These are phyloP conservation scores for Serendipita vermifera DNA, from an alignment of 768 basidiomycete genomes.

Conservation along the genomic window DNA sequence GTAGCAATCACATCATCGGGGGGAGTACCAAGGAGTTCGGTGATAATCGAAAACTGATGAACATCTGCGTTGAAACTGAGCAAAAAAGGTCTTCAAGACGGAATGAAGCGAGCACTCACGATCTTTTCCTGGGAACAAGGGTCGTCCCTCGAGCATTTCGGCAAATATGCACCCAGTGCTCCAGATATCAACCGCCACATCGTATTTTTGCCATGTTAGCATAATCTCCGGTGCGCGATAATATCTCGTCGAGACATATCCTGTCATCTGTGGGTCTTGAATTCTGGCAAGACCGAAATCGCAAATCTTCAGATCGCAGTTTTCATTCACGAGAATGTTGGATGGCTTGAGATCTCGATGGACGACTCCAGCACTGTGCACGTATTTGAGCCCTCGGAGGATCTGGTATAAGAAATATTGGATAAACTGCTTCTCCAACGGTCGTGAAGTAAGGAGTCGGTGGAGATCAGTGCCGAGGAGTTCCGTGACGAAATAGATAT, in stretches of 20 bases:
- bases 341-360: conserved; percentile 98
- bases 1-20: conserved; percentile 99
- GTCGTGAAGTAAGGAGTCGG: conserved; percentile 87
- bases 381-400: conserved; percentile 95
- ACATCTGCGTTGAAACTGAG: conserved; percentile 51
- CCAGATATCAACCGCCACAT: conserved; percentile 99
- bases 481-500: conserved; percentile 96
- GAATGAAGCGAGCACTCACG: conserved; percentile 48
- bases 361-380: conserved; percentile 97
- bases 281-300: conserved; percentile 98
- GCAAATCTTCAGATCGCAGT: conserved; percentile 99
- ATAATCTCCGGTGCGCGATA: conserved; percentile 99
- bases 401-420: conserved; percentile 99
- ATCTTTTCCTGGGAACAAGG: conserved; percentile 97
- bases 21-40: conserved; percentile 94
- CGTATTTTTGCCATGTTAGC: conserved; percentile 99
- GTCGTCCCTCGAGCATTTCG: conserved; percentile 98
- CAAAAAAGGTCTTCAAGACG: conserved; percentile 13
- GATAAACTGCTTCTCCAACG: conserved; percentile 98
- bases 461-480: conserved; percentile 96
- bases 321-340: conserved; percentile 99
- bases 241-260: conserved; percentile 97
- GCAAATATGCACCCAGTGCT: conserved; percentile 99
- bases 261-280: conserved; percentile 99
- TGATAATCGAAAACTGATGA: conserved; percentile 99